Evolutionary conservation across 768 basidiomycete genomes (phyloP).

Genomic region (Russula lepida): DNA sequence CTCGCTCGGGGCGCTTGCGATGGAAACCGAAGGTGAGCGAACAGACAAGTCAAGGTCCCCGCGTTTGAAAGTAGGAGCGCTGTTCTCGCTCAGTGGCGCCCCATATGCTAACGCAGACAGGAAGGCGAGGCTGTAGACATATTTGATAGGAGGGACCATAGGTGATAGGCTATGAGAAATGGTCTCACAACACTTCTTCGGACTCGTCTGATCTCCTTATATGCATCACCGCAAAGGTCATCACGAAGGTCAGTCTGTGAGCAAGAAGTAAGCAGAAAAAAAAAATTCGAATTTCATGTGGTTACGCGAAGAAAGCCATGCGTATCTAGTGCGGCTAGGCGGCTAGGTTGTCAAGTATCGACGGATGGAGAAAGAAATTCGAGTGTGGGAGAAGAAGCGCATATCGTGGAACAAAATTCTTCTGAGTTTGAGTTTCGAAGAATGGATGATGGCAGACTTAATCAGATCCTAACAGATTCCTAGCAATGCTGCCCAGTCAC

Average conservation of each 20-base stretch:
- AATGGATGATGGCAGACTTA: too few relatives aligned
- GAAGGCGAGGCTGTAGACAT: neutral
- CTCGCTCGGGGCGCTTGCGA: neutral
- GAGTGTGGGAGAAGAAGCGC: neutral
- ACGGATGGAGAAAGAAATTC: neutral
- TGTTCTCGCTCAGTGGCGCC: neutral
- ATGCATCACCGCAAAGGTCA: neutral
- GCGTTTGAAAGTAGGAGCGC: too few relatives aligned
- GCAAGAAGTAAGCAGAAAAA: neutral
- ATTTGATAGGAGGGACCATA: neutral
- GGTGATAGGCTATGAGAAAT: neutral
- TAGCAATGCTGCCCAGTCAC: neutral
- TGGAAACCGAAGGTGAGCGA: neutral
- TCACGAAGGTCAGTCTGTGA: neutral
- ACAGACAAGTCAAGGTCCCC: neutral
- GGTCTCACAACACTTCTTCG: neutral
- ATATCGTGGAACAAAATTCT: neutral
- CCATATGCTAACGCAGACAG: neutral
- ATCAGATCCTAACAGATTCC: neutral
- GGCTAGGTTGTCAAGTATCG: neutral
- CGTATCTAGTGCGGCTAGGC: neutral
- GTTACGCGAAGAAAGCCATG: neutral
- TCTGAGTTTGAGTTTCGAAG: too few relatives aligned
- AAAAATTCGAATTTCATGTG: neutral
- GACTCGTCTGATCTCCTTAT: neutral